A percentile compares a stretch with the other conserved stretches of the same genome.
Conservation (phyloP, 768 basidiomycete genomes). For the Steccherinum ochraceum region DNA sequence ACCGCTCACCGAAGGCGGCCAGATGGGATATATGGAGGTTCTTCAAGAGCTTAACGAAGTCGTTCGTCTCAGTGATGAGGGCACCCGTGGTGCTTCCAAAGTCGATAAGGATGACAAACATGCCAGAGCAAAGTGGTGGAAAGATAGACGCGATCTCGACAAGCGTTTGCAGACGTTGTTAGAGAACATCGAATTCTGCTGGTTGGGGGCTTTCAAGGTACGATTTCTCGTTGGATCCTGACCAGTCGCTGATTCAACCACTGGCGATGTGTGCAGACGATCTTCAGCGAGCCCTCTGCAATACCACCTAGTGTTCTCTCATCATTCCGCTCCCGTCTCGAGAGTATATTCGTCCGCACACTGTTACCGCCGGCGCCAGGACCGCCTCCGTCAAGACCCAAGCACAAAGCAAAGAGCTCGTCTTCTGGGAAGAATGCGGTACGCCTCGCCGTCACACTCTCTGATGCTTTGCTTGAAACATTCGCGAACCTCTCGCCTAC, state of each 20-base stretch:
- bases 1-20: constrained; percentile 11
- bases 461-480: constrained; percentile 75
- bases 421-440: background rate
- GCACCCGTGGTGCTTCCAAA: constrained; percentile 63
- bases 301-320: constrained; percentile 38
- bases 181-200: constrained; percentile 88
- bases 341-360: constrained; percentile 67
- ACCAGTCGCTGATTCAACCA: background rate
- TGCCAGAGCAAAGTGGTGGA: constrained; percentile 83
- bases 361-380: constrained; percentile 32
- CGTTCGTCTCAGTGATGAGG: constrained; percentile 70
- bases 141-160: constrained; percentile 69
- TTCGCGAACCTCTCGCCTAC: constrained; percentile 78
- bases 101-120: constrained; percentile 63
- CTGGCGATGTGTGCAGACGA: constrained; percentile 39
- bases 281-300: constrained; percentile 44
- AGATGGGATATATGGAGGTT: constrained; percentile 72
- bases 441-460: constrained; percentile 39
- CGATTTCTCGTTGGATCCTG: too few relatives aligned
- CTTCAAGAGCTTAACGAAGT: constrained; percentile 72
- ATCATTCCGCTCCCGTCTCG: constrained; percentile 62
- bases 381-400: constrained; percentile 14
- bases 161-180: constrained; percentile 65
- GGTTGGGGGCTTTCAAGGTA: constrained; percentile 98
- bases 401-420: constrained; percentile 45